A percentile compares a stretch with the other conserved stretches of the same genome.
These are phyloP conservation scores for Salix arbutifolia DNA, from an alignment of 345 rosid species.

Conservation along the genomic window DNA sequence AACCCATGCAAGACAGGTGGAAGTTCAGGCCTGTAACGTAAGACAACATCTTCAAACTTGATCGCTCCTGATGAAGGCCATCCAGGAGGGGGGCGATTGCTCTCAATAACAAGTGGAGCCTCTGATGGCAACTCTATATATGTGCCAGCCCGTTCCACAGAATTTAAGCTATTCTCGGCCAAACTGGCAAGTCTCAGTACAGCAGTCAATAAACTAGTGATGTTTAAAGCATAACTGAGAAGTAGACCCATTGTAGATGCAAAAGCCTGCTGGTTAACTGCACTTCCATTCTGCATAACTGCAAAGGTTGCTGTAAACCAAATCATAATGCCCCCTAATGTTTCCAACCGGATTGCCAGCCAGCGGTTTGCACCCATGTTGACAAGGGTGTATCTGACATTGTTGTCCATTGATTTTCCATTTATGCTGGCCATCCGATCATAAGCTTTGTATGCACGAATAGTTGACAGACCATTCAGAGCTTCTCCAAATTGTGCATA, in stretches of 20 bases:
- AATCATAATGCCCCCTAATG: conserved; percentile 93
- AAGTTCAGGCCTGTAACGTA: conserved; percentile 90
- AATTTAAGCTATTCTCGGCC: conserved; percentile 94
- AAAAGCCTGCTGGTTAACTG: conserved; percentile 78
- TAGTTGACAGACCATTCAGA: conserved; percentile 78
- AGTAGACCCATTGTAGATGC: conserved; percentile 99
- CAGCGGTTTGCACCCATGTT: conserved; percentile 94
- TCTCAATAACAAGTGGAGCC: conserved; percentile 75
- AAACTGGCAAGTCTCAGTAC: conserved; percentile 96
- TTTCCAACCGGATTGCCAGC: conserved; percentile 94
- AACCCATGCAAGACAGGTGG: conserved; percentile 90
- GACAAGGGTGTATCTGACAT: conserved; percentile 79
- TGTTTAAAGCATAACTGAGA: conserved; percentile 90
- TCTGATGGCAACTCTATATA: conserved; percentile 86
- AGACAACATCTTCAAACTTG: conserved; percentile 82
- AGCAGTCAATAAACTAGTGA: conserved; percentile 71
- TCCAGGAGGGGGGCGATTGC: conserved; percentile 91
- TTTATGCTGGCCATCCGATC: conserved; percentile 91
- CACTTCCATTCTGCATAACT: conserved; percentile 89
- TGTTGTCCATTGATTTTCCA: conserved; percentile 92
- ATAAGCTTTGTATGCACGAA: conserved; percentile 96
- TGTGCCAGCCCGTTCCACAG: conserved; percentile 89
- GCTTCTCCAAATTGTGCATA: conserved; percentile 99
- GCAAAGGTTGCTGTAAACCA: conserved; percentile 99
- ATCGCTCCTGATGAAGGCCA: conserved; percentile 99